Evolutionary conservation across 164 flowering plant genomes (phyloP).

Genomic region (Platanus orientalis): DNA sequence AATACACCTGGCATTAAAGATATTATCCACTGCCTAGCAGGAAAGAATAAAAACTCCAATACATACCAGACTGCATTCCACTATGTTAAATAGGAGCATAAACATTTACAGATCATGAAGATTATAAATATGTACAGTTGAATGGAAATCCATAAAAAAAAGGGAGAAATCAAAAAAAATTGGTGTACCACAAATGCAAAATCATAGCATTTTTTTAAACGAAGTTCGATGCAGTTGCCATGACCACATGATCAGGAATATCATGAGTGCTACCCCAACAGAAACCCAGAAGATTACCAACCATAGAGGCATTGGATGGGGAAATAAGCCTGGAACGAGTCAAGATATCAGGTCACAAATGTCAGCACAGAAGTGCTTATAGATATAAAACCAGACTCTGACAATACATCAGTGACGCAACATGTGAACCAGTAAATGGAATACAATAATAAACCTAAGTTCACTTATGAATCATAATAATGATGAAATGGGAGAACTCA

Average conservation of each 20-base stretch:
- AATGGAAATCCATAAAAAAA: slow-evolving; percentile 19
- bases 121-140: slow-evolving; percentile 41
- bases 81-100: slow-evolving; percentile 22
- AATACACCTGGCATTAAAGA: too few relatives aligned
- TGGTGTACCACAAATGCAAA: slow-evolving; percentile 15
- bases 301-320: slow-evolving; percentile 81
- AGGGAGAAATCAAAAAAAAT: slow-evolving; percentile 33
- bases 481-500: slow-evolving; percentile 20
- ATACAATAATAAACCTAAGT: background rate
- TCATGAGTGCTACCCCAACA: slow-evolving; percentile 38
- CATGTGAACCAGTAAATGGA: background rate
- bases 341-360: background rate
- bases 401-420: background rate
- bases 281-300: slow-evolving; percentile 66
- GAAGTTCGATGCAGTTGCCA: slow-evolving; percentile 62
- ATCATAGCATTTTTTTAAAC: slow-evolving; percentile 50
- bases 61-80: slow-evolving; percentile 6
- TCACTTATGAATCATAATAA: too few relatives aligned
- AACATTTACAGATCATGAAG: slow-evolving; percentile 49
- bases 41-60: slow-evolving; percentile 13
- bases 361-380: too few relatives aligned
- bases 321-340: slow-evolving; percentile 63
- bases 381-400: background rate
- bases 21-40: background rate
- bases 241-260: slow-evolving; percentile 65